Base-by-base conservation (phyloP, 768 basidiomycete genomes). In the Rhizopogon salebrosus region DNA sequence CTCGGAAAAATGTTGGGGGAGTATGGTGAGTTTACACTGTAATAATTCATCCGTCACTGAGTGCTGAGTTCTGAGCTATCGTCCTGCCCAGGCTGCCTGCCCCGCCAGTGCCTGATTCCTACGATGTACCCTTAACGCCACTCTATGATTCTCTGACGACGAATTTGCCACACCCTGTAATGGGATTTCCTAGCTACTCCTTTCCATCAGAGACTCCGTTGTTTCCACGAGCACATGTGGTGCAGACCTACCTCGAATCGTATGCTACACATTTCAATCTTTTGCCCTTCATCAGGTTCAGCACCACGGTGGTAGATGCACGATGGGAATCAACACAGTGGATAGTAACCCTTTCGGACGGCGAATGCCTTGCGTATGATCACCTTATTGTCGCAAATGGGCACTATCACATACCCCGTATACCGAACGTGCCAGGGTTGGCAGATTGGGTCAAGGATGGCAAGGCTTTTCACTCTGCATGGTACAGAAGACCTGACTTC, bases 71-170 rank as follows among this genome's bases (percentile, higher is more conserved):
- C n/a, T n/a, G n/a, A 57, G 51, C 16, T n/a, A 26, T 39, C 31
- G 20, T 39, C 41, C 23, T 45, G 10, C 48, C 38, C 52, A 82
- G 85, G 87, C 63, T 80, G 22, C 82, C 87, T 18, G 78, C 81
- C 6, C 69, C 74, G 34, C 75, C 79, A 3, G 64, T 66, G 10
- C 72, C 70, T 18, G 67, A 80, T 31, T 80, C 80, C 6, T 34
- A 34, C 45, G 10, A 18, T 34, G 45, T 22, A 16, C 87, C 87
- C 2, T 61, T 77, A 29, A 85, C 87, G 1, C 82, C 91, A 1
- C 61, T 90, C 8, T 93, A 93, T 60, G 85, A 92, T 60, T 85
- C 85, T 0, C 71, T 93, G 11, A 86, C 85, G n/a, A 85, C 90
- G 1, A 92, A 92, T 59, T 63, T 93, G 4, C 87, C 91, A 0